Evolutionary conservation across 371 early-diverging fungal genomes (phyloP).

Genomic region (Lichtheimia corymbifera): DNA sequence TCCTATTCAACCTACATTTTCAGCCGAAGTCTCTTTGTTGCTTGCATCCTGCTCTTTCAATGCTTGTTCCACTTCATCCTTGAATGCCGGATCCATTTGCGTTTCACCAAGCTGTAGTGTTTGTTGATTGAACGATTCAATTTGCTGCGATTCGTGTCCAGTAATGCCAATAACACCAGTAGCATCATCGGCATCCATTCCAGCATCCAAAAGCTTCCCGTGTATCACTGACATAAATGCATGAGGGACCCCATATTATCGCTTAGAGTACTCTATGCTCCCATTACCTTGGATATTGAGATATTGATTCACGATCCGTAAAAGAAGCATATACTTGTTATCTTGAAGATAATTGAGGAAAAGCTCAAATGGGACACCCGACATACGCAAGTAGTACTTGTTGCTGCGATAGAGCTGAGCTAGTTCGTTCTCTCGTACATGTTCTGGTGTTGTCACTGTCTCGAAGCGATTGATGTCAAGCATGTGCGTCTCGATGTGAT

Average conservation of each 20-base stretch:
- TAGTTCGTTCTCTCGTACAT: slow-evolving; percentile 81
- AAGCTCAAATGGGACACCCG: slow-evolving; percentile 90
- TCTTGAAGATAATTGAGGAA: slow-evolving; percentile 93
- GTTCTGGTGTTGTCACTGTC: slow-evolving; percentile 71
- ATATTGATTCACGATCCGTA: slow-evolving; percentile 94
- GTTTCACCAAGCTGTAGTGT: slow-evolving; percentile 37
- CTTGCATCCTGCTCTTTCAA: slow-evolving; percentile 34
- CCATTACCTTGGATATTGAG: slow-evolving; percentile 81
- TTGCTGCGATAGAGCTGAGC: slow-evolving; percentile 80
- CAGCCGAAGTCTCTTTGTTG: slow-evolving; percentile 14
- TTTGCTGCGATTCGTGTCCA: slow-evolving; percentile 74
- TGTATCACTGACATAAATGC: slow-evolving; percentile 20
- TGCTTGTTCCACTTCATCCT: slow-evolving; percentile 42
- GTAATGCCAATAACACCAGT: slow-evolving; percentile 67
- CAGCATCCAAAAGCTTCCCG: slow-evolving; percentile 29
- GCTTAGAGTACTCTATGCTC: background rate
- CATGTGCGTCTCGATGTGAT: slow-evolving; percentile 77
- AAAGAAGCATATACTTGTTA: slow-evolving; percentile 82
- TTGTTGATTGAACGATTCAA: slow-evolving; percentile 79
- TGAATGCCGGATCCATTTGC: slow-evolving; percentile 39
- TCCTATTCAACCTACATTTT: background rate
- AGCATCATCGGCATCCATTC: slow-evolving; percentile 55
- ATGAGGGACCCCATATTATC: background rate
- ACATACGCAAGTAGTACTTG: slow-evolving; percentile 91
- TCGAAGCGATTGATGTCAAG: slow-evolving; percentile 67